Percentiles rank a stretch among this genome's conserved stretches.
Conservation (phyloP, 805 yeast species). For the Candida quercuum region DNA sequence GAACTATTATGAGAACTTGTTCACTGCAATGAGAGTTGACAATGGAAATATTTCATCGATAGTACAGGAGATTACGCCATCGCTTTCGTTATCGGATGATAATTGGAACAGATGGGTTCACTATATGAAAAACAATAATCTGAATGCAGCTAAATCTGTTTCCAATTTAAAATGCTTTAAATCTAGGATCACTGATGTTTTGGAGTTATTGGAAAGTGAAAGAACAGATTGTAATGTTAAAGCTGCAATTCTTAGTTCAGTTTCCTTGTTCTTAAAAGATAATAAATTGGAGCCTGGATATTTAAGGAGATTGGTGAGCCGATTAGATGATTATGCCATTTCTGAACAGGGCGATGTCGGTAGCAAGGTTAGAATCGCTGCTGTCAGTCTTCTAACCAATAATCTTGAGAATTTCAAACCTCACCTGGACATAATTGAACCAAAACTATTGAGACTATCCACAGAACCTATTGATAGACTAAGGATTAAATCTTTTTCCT, state of each 20-base stretch:
- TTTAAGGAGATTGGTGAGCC: constrained; percentile 22
- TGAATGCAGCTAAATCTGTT: constrained; percentile 32
- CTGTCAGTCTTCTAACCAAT: constrained; percentile 34
- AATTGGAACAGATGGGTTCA: constrained; percentile 27
- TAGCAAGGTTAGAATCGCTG: constrained; percentile 54
- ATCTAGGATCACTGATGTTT: constrained; percentile 5
- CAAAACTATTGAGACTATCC: constrained; percentile 46
- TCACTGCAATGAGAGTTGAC: constrained; percentile 17
- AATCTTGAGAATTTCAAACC: constrained; percentile 20
- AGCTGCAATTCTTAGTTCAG: constrained; percentile 12
- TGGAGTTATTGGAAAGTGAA: constrained; percentile 15
- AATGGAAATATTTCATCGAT: constrained; percentile 6
- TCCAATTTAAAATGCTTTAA: constrained; percentile 20
- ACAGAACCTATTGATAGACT: constrained; percentile 61
- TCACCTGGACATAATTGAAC: constrained; percentile 16
- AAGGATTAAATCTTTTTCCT: constrained; percentile 34
- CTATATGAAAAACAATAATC: constrained; percentile 35
- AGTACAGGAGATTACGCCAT: constrained; percentile 10
- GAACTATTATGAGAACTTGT: constrained; percentile 13
- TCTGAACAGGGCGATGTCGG: constrained; percentile 94
- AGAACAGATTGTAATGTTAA: constrained; percentile 19
- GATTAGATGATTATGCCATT: constrained; percentile 70
- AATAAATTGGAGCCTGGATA: background rate
- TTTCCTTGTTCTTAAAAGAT: constrained; percentile 8
- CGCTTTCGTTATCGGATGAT: constrained; percentile 3